phyloP scores from a whole-genome alignment of 345 rosid genomes.

The Excoecaria agallocha region DNA sequence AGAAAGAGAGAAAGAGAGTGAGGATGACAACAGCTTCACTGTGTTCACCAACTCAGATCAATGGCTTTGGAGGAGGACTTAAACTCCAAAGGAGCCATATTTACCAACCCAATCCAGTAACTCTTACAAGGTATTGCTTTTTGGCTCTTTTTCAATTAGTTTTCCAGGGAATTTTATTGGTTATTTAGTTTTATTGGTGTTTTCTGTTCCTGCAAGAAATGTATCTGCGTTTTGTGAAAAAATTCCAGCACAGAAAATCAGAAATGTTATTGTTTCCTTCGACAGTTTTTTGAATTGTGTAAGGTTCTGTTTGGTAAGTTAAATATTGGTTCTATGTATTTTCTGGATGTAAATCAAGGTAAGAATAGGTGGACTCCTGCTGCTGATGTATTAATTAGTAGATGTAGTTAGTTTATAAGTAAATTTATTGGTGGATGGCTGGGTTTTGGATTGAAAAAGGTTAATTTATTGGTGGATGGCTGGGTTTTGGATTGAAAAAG shows the following conservation, averaged over 20 bases:
- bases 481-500: not conserved
- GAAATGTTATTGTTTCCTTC: not conserved
- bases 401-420: not conserved
- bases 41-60: conserved; percentile 57
- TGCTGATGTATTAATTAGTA: not conserved
- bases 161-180: conserved; percentile 6
- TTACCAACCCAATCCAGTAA: conserved; percentile 38
- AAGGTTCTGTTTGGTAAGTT: not conserved
- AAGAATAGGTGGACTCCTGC: not conserved
- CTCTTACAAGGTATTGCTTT: conserved; percentile 41
- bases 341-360: conserved; percentile 1
- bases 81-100: conserved; percentile 36
- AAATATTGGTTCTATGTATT: not conserved
- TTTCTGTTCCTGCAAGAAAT: not conserved
- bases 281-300: conserved; percentile 8
- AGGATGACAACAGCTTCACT: conserved; percentile 54
- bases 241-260: conserved; percentile 6
- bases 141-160: not conserved
- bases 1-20: not conserved
- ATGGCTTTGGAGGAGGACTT: conserved; percentile 49
- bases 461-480: too few relatives aligned
- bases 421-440: too few relatives aligned
- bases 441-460: too few relatives aligned
- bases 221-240: conserved; percentile 1
- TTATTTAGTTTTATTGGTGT: conserved; percentile 2